Percentiles rank a stretch among this genome's conserved stretches.
phyloP scores from a whole-genome alignment of 441 rosid species.

The Dalechampia spathulata region DNA sequence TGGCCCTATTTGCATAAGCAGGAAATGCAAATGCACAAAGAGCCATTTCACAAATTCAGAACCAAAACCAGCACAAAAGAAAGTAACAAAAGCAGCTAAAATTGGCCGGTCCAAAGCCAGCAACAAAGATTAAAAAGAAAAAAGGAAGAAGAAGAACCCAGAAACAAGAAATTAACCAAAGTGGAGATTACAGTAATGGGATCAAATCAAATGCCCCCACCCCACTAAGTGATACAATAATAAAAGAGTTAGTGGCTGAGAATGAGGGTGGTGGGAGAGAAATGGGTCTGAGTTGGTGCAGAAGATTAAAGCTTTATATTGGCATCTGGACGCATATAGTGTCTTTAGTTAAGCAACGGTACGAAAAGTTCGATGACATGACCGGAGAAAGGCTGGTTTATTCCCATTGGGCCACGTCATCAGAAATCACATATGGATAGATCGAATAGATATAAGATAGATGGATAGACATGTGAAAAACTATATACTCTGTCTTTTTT shows the following conservation, averaged over 20 bases:
- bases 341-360: background rate
- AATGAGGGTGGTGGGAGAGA: background rate
- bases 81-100: background rate
- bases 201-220: too few species aligned
- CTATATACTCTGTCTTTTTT: too few species aligned
- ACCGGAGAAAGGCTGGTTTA: background rate
- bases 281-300: background rate
- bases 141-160: conserved; percentile 16
- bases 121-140: background rate
- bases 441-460: conserved; percentile 19
- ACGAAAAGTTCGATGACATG: background rate
- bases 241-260: background rate
- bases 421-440: conserved; percentile 51
- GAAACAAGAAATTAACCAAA: conserved; percentile 6
- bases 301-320: background rate
- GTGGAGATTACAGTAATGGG: conserved; percentile 1
- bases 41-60: conserved; percentile 41
- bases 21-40: conserved; percentile 61
- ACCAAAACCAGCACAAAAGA: background rate
- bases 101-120: background rate
- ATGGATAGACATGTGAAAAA: background rate
- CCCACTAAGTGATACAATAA: background rate
- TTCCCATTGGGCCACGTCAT: conserved; percentile 70
- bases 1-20: too few species aligned
- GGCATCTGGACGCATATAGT: background rate